Conservation (phyloP, 1,139 yeast species). For the Pneumocystis murina region DNA sequence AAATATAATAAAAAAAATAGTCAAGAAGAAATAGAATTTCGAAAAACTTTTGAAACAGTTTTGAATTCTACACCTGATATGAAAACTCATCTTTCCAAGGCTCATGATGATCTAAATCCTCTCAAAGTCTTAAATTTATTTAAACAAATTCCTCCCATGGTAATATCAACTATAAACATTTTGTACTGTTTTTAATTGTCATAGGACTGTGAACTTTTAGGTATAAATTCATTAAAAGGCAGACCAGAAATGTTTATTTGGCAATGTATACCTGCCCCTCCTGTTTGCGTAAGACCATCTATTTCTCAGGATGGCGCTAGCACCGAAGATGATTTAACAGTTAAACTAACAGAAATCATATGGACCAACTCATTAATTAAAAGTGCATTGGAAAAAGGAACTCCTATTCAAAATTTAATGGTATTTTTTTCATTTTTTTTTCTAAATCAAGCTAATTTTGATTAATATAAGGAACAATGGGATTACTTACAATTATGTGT, state of each 20-base stretch:
- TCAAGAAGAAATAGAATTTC: constrained; percentile 76
- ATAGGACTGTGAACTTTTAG: constrained; percentile 74
- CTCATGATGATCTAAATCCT: constrained; percentile 89
- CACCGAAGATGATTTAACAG: constrained; percentile 95
- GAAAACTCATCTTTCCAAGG: constrained; percentile 72
- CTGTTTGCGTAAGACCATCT: constrained; percentile 95
- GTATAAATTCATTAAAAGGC: constrained; percentile 81
- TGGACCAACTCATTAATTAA: constrained; percentile 87
- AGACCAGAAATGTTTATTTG: constrained; percentile 94
- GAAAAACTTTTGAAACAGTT: constrained; percentile 48
- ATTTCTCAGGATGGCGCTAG: constrained; percentile 90
- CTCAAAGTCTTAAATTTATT: constrained; percentile 74
- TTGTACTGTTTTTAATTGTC: not conserved
- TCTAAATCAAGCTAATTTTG: not conserved
- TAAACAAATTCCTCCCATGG: constrained; percentile 61
- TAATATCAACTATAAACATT: not conserved
- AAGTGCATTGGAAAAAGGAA: constrained; percentile 91
- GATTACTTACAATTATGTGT: constrained; percentile 87
- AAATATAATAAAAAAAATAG: constrained; percentile 83
- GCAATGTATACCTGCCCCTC: constrained; percentile 97
- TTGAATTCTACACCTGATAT: constrained; percentile 73
- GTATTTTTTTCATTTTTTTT: not conserved
- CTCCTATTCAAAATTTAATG: constrained; percentile 81
- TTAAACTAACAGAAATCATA: constrained; percentile 86
- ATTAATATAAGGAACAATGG: constrained; percentile 58